phyloP scores from a whole-genome alignment of 108 stramenopile genomes.

The Cyclotella cryptica region DNA sequence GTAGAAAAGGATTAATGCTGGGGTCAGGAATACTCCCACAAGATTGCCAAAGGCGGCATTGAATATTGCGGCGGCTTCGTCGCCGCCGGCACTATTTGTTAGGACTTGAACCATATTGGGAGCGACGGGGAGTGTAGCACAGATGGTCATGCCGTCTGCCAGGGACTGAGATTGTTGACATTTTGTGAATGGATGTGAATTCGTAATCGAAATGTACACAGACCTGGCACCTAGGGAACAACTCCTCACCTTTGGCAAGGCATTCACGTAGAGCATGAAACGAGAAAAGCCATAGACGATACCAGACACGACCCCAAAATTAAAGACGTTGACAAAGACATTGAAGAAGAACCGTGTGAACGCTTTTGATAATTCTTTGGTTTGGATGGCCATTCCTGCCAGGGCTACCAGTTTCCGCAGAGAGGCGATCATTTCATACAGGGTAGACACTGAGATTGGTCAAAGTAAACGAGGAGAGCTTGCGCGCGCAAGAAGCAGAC shows the following conservation, averaged over 20 bases:
- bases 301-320: conserved; percentile 73
- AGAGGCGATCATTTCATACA: too few species aligned
- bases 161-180: neutral
- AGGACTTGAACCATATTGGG: conserved; percentile 90
- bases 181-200: neutral
- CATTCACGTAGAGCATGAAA: conserved; percentile 47
- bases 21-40: conserved; percentile 71
- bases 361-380: conserved; percentile 82
- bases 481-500: neutral
- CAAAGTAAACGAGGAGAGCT: neutral
- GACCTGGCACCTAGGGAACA: too few species aligned
- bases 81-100: conserved; percentile 77
- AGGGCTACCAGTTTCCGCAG: conserved; percentile 29
- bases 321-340: conserved; percentile 73
- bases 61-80: conserved; percentile 86
- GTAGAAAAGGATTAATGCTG: conserved; percentile 61
- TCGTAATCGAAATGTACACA: too few species aligned
- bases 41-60: conserved; percentile 73
- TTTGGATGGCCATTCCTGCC: conserved; percentile 80
- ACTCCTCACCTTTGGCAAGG: conserved; percentile 34
- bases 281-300: conserved; percentile 70
- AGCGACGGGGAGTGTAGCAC: conserved; percentile 77
- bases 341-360: conserved; percentile 76
- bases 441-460: too few species aligned
- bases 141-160: conserved; percentile 79